A percentile compares a stretch with the other conserved stretches of the same genome.
These are phyloP conservation scores for Sophora flavescens DNA, from an alignment of 306 rosid genomes.

Conservation along the genomic window DNA sequence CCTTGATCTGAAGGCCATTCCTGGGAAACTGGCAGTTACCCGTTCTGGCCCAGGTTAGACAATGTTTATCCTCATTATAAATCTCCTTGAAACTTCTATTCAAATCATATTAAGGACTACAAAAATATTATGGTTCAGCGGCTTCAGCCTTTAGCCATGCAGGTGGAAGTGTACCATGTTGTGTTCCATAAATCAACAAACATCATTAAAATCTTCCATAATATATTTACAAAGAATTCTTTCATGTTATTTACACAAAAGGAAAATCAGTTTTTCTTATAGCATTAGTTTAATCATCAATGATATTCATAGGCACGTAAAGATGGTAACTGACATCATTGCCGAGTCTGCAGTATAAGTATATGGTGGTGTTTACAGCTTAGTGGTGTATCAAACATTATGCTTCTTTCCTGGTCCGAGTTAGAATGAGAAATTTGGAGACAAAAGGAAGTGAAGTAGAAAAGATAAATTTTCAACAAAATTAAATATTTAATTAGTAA, in stretches of 20 bases:
- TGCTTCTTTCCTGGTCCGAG: background rate
- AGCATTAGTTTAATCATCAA: background rate
- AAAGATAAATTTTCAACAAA: background rate
- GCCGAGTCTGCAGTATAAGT: background rate
- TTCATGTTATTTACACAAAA: background rate
- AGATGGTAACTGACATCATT: background rate
- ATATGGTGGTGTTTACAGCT: background rate
- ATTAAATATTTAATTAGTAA: background rate
- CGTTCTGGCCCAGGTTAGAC: constrained; percentile 93
- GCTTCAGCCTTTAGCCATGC: constrained; percentile 1
- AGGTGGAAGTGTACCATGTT: background rate
- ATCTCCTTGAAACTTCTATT: constrained; percentile 12
- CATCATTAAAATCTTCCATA: background rate
- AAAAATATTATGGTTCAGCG: background rate
- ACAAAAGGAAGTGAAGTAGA: background rate
- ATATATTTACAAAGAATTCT: constrained; percentile 1
- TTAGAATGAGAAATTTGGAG: background rate
- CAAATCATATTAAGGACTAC: constrained; percentile 2
- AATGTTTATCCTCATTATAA: constrained; percentile 38
- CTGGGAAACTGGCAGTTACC: constrained; percentile 72
- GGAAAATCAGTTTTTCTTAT: background rate
- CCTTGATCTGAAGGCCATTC: constrained; percentile 80
- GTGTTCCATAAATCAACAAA: background rate
- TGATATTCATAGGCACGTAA: background rate
- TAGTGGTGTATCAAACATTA: constrained; percentile 3